phyloP scores from a whole-genome alignment of 257 asterid genomes.

The Jacaranda mimosifolia region DNA sequence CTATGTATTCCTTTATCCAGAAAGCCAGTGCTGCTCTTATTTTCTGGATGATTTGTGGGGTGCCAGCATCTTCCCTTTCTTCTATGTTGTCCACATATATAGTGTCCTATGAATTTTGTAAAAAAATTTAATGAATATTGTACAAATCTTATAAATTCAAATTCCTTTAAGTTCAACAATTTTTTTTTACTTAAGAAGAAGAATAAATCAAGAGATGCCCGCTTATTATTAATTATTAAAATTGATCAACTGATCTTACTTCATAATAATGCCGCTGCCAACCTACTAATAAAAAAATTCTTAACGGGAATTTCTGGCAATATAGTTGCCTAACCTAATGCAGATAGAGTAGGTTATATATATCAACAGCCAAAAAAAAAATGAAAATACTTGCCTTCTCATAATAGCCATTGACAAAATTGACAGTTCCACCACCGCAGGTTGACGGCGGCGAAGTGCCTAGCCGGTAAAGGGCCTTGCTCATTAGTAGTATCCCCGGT shows the following conservation, averaged over 20 bases:
- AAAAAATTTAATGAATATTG: background rate
- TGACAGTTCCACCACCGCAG: slow-evolving; percentile 80
- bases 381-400: slow-evolving; percentile 54
- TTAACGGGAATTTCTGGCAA: no score
- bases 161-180: no score
- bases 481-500: slow-evolving; percentile 70
- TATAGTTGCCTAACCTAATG: background rate
- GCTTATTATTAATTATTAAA: no score
- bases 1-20: slow-evolving; percentile 69
- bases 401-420: slow-evolving; percentile 53
- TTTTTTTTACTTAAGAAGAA: no score
- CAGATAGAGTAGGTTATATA: no score
- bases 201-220: no score
- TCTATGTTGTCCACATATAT: slow-evolving; percentile 60
- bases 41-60: slow-evolving; percentile 70
- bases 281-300: background rate
- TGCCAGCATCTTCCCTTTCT: slow-evolving; percentile 86
- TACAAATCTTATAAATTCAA: no score
- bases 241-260: no score
- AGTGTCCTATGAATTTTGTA: slow-evolving; percentile 55
- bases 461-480: slow-evolving; percentile 56
- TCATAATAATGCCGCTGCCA: no score
- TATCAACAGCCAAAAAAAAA: no score
- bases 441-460: slow-evolving; percentile 71
- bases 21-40: slow-evolving; percentile 72